These are phyloP conservation scores for Hippophae tibetana DNA, from an alignment of 306 rosid species.

Conservation along the genomic window DNA sequence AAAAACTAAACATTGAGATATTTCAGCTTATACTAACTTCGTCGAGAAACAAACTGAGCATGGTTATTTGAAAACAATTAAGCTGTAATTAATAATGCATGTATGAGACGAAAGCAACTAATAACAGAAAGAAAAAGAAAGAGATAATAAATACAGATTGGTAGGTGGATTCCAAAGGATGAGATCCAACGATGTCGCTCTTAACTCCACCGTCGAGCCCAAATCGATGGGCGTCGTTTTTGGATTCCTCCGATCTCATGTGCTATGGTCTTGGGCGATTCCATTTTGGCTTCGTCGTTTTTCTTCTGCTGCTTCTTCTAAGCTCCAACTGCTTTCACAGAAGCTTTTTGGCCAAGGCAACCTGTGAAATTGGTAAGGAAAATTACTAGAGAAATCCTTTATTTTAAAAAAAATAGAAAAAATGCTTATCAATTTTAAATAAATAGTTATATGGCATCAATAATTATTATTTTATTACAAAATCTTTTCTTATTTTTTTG, in stretches of 20 bases:
- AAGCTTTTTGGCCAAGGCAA: not conserved
- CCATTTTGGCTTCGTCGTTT: constrained; percentile 25
- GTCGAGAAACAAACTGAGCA: not conserved
- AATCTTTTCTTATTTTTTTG: too few relatives aligned
- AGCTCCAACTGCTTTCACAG: not conserved
- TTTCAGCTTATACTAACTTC: not conserved
- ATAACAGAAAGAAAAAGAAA: not conserved
- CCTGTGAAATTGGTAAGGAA: not conserved
- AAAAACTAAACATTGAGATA: not conserved
- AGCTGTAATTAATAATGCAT: not conserved
- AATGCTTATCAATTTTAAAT: too few relatives aligned
- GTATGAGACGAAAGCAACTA: not conserved
- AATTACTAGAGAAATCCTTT: too few relatives aligned
- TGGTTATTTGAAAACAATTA: not conserved
- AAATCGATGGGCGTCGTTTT: constrained; percentile 63
- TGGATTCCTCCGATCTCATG: constrained; percentile 89
- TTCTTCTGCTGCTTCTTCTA: not conserved
- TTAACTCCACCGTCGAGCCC: constrained; percentile 63
- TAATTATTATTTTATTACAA: too few relatives aligned
- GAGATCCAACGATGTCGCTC: constrained; percentile 31
- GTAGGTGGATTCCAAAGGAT: constrained; percentile 47
- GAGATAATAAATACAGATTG: constrained; percentile 45
- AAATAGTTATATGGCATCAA: too few relatives aligned
- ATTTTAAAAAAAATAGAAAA: too few relatives aligned
- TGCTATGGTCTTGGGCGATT: constrained; percentile 47